Percentiles rank a stretch among this genome's conserved stretches.
phyloP scores from a whole-genome alignment of 2,329 filamentous ascomycete species.

The Beauveria asiatica region DNA sequence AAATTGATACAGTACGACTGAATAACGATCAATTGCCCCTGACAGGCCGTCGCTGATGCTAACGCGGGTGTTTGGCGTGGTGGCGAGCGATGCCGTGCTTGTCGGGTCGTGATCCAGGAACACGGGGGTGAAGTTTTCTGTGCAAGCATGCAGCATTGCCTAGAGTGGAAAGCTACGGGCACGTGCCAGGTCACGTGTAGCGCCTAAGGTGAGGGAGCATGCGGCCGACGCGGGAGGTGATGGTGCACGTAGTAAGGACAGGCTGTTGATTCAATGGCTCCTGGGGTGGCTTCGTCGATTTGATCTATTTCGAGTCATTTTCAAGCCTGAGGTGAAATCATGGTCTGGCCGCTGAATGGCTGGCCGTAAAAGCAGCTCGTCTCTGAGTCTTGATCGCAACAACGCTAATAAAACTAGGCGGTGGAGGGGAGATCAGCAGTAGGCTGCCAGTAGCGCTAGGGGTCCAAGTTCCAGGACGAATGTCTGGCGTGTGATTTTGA shows the following conservation, averaged over 20 bases:
- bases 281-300: not conserved
- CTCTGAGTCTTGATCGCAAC: not conserved
- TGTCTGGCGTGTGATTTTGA: not conserved
- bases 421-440: conserved; percentile 4
- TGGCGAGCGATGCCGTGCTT: not conserved
- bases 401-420: not conserved
- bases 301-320: not conserved
- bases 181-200: conserved; percentile 7
- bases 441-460: not conserved
- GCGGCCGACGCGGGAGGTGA: not conserved
- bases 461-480: not conserved
- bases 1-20: not conserved
- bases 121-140: conserved; percentile 11
- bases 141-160: conserved; percentile 9
- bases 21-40: not conserved
- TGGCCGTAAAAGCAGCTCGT: not conserved
- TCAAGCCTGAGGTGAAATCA: not conserved
- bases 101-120: not conserved
- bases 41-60: not conserved
- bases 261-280: not conserved
- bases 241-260: not conserved
- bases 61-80: not conserved
- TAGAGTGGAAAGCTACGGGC: not conserved
- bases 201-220: not conserved
- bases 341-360: not conserved